Evolutionary conservation across 2,329 filamentous ascomycete species (phyloP).

Genomic region (Alternaria novae-zelandiae): DNA sequence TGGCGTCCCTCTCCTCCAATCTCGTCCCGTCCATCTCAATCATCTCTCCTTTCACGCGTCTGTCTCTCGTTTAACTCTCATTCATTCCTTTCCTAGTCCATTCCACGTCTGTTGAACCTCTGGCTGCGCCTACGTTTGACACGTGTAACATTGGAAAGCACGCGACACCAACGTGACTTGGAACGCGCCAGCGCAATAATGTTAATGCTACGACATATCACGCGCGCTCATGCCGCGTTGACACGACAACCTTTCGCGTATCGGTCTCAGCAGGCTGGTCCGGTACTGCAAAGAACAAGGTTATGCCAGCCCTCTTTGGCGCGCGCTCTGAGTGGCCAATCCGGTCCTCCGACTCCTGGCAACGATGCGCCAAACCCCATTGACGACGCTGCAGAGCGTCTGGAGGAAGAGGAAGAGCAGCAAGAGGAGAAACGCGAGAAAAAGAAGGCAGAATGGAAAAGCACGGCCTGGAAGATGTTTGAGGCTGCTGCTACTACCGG

Average conservation of each 20-base stretch:
- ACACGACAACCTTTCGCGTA: slow-evolving; percentile 22
- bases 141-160: slow-evolving; percentile 21
- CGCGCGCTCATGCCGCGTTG: slow-evolving; percentile 27
- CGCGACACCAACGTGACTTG: slow-evolving; percentile 24
- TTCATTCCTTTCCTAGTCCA: slow-evolving; percentile 19
- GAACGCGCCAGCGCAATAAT: slow-evolving; percentile 30
- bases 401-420: slow-evolving; percentile 22
- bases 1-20: background rate
- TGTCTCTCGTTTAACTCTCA: slow-evolving; percentile 12
- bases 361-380: slow-evolving; percentile 48
- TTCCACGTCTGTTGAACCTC: slow-evolving; percentile 2
- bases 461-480: slow-evolving; percentile 59
- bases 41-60: slow-evolving; percentile 12
- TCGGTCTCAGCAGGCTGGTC: slow-evolving; percentile 34
- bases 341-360: slow-evolving; percentile 44
- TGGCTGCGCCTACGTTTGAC: slow-evolving; percentile 17
- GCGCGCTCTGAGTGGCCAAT: slow-evolving; percentile 43
- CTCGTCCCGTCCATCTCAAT: slow-evolving; percentile 4
- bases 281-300: slow-evolving; percentile 16
- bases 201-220: slow-evolving; percentile 38
- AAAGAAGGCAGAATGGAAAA: slow-evolving; percentile 39
- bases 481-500: slow-evolving; percentile 59
- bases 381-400: slow-evolving; percentile 44
- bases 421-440: slow-evolving; percentile 15
- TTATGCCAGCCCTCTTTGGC: slow-evolving; percentile 16